These are phyloP conservation scores for Talaromyces sp. DNA, from an alignment of 2,329 filamentous ascomycete genomes.

Conservation along the genomic window DNA sequence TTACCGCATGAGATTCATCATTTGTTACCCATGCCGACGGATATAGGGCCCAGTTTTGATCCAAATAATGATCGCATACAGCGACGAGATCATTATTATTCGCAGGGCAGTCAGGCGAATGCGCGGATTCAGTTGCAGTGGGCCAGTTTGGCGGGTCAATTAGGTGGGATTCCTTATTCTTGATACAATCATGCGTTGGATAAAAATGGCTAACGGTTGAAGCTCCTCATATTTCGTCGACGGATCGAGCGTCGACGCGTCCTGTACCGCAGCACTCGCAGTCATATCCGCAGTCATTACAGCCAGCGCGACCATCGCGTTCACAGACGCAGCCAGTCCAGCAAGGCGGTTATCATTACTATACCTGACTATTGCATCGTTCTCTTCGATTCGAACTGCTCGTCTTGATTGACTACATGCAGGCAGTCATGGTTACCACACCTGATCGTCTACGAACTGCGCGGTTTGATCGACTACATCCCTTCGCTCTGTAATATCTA, in stretches of 20 bases:
- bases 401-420: background rate
- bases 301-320: background rate
- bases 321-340: background rate
- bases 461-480: background rate
- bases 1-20: constrained; percentile 31
- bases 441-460: too few species aligned
- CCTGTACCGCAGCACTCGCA: background rate
- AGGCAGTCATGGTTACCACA: too few species aligned
- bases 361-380: background rate
- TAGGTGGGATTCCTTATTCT: too few species aligned
- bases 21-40: constrained; percentile 20
- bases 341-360: constrained; percentile 2
- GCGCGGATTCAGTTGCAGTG: constrained; percentile 25
- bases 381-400: too few species aligned
- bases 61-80: background rate
- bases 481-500: background rate
- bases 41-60: background rate
- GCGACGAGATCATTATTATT: background rate
- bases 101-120: background rate
- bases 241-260: background rate
- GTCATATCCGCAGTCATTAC: background rate
- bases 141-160: constrained; percentile 28
- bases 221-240: background rate
- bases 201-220: background rate
- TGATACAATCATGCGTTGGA: too few species aligned